phyloP scores from a whole-genome alignment of 1,284 basidiomycete species.

The Peniophora sp. region DNA sequence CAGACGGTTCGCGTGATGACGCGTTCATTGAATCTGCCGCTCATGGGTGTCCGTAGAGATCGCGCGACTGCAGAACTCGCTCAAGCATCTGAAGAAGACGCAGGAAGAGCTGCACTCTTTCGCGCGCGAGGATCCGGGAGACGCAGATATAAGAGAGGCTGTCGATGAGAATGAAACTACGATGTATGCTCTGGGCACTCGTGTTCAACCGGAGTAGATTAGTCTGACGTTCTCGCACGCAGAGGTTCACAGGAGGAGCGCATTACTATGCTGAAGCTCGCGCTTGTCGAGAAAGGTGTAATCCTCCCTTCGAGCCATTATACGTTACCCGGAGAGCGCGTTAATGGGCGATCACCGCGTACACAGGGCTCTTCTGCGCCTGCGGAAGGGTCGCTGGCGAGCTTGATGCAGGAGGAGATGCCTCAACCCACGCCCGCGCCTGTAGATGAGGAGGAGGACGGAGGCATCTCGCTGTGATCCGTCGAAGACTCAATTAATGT shows the following conservation, averaged over 20 bases:
- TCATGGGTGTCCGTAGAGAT: no score
- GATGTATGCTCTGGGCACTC: constrained; percentile 30
- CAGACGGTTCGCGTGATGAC: constrained; percentile 45
- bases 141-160: constrained; percentile 39
- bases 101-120: constrained; percentile 51
- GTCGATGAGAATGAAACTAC: constrained; percentile 45
- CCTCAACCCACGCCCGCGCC: background rate
- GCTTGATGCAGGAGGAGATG: background rate
- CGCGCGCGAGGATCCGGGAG: constrained; percentile 19
- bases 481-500: no score
- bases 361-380: background rate
- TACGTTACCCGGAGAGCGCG: constrained; percentile 15
- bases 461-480: no score
- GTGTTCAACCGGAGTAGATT: background rate
- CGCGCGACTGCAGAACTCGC: constrained; percentile 63
- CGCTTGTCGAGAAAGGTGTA: constrained; percentile 56
- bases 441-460: constrained; percentile 2
- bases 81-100: constrained; percentile 54
- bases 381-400: background rate
- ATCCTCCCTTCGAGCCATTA: constrained; percentile 34
- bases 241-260: constrained; percentile 70
- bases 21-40: background rate
- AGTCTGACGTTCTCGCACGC: background rate
- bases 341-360: background rate
- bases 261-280: constrained; percentile 56